Percentiles rank a stretch among this genome's conserved stretches.
phyloP scores from a whole-genome alignment of 805 yeast genomes.

The Kurtzmaniella cleridarum region DNA sequence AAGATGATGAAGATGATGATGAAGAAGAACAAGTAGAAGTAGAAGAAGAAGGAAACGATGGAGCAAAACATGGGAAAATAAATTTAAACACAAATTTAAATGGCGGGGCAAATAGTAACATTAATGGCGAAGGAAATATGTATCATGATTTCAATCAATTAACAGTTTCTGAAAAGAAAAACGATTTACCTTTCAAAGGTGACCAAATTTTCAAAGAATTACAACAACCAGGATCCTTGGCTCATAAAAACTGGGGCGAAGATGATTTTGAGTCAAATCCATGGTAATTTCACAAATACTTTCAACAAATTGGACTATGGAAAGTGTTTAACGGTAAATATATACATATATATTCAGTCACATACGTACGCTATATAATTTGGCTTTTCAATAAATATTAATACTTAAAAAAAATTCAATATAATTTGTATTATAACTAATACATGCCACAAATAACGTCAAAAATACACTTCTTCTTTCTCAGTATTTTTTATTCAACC shows the following conservation, averaged over 20 bases:
- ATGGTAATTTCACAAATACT: slow-evolving; percentile 49
- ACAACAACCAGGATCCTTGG: slow-evolving; percentile 44
- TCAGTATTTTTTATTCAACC: no score
- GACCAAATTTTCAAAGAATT: slow-evolving; percentile 47
- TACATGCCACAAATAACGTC: no score
- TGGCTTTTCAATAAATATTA: no score
- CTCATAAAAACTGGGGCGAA: slow-evolving; percentile 44
- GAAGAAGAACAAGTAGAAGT: slow-evolving; percentile 18
- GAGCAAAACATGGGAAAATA: slow-evolving; percentile 7
- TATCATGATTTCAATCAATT: neutral
- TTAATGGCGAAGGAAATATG: neutral
- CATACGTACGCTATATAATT: no score
- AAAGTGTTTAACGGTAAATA: no score
- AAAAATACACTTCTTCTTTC: no score
- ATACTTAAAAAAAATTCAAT: no score
- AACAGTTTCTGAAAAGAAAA: no score
- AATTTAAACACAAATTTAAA: slow-evolving; percentile 5
- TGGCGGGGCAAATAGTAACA: no score
- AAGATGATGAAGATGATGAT: slow-evolving; percentile 17
- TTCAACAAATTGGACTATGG: no score
- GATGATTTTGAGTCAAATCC: slow-evolving; percentile 61
- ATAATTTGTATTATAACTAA: no score
- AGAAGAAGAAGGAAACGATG: slow-evolving; percentile 9
- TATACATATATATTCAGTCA: no score
- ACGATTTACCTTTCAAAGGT: slow-evolving; percentile 24